These are phyloP conservation scores for Lathyrus aphaca DNA, from an alignment of 306 rosid species.

Conservation along the genomic window DNA sequence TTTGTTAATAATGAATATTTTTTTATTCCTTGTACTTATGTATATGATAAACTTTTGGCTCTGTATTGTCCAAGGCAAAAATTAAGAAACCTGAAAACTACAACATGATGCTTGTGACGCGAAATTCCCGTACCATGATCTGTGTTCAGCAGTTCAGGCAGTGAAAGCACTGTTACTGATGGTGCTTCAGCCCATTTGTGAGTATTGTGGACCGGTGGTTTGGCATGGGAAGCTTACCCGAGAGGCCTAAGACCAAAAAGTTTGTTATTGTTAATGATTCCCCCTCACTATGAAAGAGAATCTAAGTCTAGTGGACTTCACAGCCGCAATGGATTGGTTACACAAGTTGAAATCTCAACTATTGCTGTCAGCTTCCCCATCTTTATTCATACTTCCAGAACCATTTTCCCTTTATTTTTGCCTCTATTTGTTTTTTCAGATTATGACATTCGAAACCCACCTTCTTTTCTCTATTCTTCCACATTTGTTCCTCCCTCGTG, in stretches of 20 bases:
- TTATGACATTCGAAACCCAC: background rate
- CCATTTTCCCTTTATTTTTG: background rate
- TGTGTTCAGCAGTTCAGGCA: background rate
- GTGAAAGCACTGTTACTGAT: background rate
- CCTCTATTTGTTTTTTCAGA: background rate
- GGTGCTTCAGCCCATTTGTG: background rate
- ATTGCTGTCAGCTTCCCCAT: background rate
- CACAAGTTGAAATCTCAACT: background rate
- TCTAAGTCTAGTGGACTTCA: background rate
- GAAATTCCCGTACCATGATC: background rate
- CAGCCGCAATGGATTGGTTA: background rate
- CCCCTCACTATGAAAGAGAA: background rate
- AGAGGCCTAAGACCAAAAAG: background rate
- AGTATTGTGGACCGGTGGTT: background rate
- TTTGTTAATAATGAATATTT: background rate
- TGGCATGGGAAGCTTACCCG: background rate
- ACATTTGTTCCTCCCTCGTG: background rate
- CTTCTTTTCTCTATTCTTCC: background rate
- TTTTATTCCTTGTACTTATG: constrained; percentile 17
- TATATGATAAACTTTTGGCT: constrained; percentile 10
- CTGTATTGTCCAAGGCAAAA: constrained; percentile 18
- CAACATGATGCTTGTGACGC: background rate
- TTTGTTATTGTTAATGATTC: background rate
- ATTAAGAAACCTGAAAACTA: background rate
- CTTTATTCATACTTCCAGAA: background rate